Base-by-base conservation (phyloP, 2,329 filamentous ascomycete species). In the Botrytis tulipae region DNA sequence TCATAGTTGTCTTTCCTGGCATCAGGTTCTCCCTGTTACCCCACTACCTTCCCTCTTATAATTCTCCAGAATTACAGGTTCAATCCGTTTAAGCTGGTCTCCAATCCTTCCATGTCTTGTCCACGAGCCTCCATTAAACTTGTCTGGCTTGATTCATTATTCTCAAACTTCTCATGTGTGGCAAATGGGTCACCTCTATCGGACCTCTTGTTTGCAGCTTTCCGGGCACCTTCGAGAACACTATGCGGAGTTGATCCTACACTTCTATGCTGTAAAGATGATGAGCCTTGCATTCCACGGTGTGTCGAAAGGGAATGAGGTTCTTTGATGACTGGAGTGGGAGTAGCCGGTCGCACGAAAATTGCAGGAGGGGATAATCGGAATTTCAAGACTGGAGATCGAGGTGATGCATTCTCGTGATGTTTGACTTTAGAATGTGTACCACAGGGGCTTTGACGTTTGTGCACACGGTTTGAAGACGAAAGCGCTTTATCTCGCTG, bases 191-290 rank as follows among this genome's bases (percentile, higher is more conserved):
- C 20, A 61, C 12, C 4, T 37, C 20, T 5, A 4, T 61, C 32
- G 25, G 4, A 1, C 12, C 1, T 25, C 20, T 12, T 6, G 25
- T 8, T 1, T 37, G 5, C 6, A 16, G 12, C 10, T 14, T 5
- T 10, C 6, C 12, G 32, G 5, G 32, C 6, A 35, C 3, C 57
- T 10, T 37, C 7, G 9, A 4, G 5, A 35, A 20, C 57, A 35
- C 7, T 32, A 12, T 25, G 2, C 20, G 9, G 32, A 20, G 9
- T 12, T 35, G 57, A 60, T 5, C 4, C 2, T 35, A 18, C 9
- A 18, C 1, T 22, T 20, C 18, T 22, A 35, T 59, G 20, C 18
- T 35, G 7, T 22, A 18, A 8, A 35, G 18, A 35, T 59, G 18
- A 35, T 35, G 29, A 10, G 0, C 8, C 57, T 22, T 18, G 57